Evolutionary conservation across 192 early-diverging fungal species (phyloP).

Genomic region (Obelidium mucronatum): DNA sequence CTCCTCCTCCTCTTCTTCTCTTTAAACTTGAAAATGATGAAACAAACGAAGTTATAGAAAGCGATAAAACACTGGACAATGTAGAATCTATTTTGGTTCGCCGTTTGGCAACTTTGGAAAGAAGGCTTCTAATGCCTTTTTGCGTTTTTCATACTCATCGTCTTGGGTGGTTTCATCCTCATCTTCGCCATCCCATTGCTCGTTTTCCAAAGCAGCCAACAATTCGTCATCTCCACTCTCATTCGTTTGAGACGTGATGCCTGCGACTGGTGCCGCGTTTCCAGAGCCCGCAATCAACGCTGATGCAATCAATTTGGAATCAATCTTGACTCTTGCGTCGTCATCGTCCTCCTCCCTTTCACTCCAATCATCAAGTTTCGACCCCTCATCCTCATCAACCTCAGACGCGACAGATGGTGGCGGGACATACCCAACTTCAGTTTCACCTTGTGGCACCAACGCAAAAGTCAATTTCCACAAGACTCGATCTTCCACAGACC

Average conservation of each 20-base stretch:
- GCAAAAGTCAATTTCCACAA: constrained; percentile 16
- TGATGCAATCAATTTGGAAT: neutral
- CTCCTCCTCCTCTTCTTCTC: too few species aligned
- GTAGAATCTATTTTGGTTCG: constrained; percentile 8
- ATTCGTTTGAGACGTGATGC: neutral
- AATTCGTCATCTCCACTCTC: too few species aligned
- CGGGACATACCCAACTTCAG: constrained; percentile 25
- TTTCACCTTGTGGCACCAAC: neutral
- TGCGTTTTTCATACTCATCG: constrained; percentile 13
- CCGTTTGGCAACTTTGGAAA: neutral
- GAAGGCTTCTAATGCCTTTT: constrained; percentile 13
- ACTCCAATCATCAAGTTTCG: constrained; percentile 18
- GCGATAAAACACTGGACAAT: too few species aligned
- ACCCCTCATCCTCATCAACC: neutral
- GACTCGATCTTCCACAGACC: neutral
- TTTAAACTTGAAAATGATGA: too few species aligned
- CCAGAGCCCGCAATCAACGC: neutral
- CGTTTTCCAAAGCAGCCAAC: neutral
- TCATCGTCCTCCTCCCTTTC: constrained; percentile 29
- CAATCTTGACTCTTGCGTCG: neutral
- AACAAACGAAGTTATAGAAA: too few species aligned
- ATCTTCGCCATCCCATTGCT: neutral
- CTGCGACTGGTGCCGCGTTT: constrained; percentile 17
- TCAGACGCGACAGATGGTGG: neutral
- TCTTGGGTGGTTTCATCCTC: neutral